These are phyloP conservation scores for Globisporangium rhizosaccharum DNA, from an alignment of 352 stramenopile genomes.

Conservation along the genomic window DNA sequence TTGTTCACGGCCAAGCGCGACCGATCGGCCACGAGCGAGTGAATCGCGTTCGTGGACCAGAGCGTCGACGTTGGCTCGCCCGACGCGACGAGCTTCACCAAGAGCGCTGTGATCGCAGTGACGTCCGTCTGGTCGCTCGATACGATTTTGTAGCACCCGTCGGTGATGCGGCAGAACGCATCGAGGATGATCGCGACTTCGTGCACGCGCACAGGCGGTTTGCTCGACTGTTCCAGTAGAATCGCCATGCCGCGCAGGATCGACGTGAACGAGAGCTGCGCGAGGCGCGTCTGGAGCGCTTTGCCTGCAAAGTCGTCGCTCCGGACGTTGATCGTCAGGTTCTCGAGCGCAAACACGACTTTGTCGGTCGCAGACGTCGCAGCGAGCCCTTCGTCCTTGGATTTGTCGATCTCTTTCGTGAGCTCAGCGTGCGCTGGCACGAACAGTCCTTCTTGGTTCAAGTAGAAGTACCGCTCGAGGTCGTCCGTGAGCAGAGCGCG, in stretches of 20 bases:
- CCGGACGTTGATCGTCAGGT: conserved; percentile 67
- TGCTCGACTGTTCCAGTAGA: conserved; percentile 61
- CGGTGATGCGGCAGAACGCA: conserved; percentile 64
- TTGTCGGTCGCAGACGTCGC: conserved; percentile 47
- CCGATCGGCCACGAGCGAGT: conserved; percentile 57
- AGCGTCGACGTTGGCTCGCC: conserved; percentile 44
- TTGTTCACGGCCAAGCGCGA: conserved; percentile 32
- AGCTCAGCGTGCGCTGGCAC: conserved; percentile 42
- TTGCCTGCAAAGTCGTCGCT: conserved; percentile 52
- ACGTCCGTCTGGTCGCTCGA: conserved; percentile 42
- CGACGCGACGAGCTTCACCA: conserved; percentile 46
- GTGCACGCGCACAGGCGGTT: conserved; percentile 52
- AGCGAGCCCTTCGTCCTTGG: conserved; percentile 33
- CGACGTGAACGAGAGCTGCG: conserved; percentile 49
- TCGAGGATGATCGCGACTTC: conserved; percentile 68
- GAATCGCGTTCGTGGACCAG: conserved; percentile 55
- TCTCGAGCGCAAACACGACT: conserved; percentile 66
- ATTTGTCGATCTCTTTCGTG: conserved; percentile 57
- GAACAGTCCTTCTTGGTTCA: conserved; percentile 66
- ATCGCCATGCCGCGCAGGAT: conserved; percentile 52
- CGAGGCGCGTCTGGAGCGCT: conserved; percentile 33
- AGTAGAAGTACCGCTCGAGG: conserved; percentile 41
- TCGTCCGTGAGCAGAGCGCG: conserved; percentile 44
- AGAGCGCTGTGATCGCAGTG: conserved; percentile 28
- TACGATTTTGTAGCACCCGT: conserved; percentile 62